phyloP scores from a whole-genome alignment of 805 yeast genomes.

The Metschnikowia amazonensis region DNA sequence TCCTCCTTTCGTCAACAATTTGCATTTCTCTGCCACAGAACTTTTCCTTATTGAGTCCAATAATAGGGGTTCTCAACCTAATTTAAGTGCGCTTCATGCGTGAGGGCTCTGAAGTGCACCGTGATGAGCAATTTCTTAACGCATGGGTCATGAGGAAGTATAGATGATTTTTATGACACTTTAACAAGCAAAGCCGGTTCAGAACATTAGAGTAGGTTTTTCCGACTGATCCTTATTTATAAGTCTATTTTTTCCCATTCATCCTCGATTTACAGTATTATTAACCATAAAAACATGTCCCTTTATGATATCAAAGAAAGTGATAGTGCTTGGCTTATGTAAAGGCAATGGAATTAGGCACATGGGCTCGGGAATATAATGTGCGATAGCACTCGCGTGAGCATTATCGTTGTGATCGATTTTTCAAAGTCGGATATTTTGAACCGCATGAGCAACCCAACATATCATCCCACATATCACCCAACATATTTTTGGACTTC shows the following conservation, averaged over 20 bases:
- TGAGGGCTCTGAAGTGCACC: neutral
- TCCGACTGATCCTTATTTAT: too few species aligned
- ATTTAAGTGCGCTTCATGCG: neutral
- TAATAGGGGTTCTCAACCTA: neutral
- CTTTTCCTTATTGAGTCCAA: neutral
- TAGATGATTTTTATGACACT: too few species aligned
- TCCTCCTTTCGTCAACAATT: neutral
- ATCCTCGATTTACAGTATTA: neutral
- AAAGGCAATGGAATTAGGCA: neutral
- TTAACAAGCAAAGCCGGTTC: too few species aligned
- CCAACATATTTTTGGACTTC: too few species aligned
- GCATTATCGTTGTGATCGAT: too few species aligned
- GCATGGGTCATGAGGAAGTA: neutral
- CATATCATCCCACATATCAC: too few species aligned
- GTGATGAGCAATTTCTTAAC: neutral
- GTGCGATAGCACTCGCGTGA: neutral
- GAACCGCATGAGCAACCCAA: too few species aligned
- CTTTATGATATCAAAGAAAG: too few species aligned
- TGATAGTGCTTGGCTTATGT: too few species aligned
- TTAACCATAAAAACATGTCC: neutral
- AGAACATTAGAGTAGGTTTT: too few species aligned
- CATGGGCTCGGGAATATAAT: neutral
- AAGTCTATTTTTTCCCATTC: too few species aligned
- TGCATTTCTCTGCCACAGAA: neutral
- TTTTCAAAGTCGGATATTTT: too few species aligned